Conservation (phyloP, 129 eudicot species). For the Chrysanthemum seticuspe region DNA sequence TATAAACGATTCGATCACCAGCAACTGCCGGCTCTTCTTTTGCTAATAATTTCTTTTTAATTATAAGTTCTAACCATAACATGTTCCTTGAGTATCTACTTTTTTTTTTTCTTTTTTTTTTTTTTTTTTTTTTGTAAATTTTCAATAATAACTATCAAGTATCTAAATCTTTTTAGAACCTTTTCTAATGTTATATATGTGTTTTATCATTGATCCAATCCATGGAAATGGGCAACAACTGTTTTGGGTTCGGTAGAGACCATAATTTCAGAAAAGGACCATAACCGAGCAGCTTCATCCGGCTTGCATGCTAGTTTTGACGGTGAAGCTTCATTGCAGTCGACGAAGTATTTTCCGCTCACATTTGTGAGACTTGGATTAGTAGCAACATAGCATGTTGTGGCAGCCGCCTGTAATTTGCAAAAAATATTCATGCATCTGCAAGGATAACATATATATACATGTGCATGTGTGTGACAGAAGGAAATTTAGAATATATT, state of each 20-base stretch:
- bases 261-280: constrained; percentile 68
- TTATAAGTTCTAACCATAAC: constrained; percentile 28
- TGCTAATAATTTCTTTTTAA: constrained; percentile 16
- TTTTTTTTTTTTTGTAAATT: too few species aligned
- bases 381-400: constrained; percentile 88
- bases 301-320: constrained; percentile 62
- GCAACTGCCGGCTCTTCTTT: constrained; percentile 22
- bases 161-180: constrained; percentile 6
- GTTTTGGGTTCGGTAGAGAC: constrained; percentile 36
- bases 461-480: background rate
- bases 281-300: constrained; percentile 59
- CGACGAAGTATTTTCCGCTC: constrained; percentile 74
- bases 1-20: background rate
- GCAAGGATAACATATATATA: background rate
- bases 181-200: constrained; percentile 1
- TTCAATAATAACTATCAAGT: constrained; percentile 14
- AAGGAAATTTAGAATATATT: constrained; percentile 3
- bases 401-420: constrained; percentile 76
- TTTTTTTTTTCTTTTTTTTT: too few species aligned
- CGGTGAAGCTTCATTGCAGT: constrained; percentile 69
- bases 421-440: background rate
- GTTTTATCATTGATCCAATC: constrained; percentile 16
- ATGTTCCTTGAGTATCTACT: constrained; percentile 33
- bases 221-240: constrained; percentile 27
- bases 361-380: constrained; percentile 46